Conservation (phyloP, 2,329 filamentous ascomycete genomes). For the Fonsecaea monophora region DNA sequence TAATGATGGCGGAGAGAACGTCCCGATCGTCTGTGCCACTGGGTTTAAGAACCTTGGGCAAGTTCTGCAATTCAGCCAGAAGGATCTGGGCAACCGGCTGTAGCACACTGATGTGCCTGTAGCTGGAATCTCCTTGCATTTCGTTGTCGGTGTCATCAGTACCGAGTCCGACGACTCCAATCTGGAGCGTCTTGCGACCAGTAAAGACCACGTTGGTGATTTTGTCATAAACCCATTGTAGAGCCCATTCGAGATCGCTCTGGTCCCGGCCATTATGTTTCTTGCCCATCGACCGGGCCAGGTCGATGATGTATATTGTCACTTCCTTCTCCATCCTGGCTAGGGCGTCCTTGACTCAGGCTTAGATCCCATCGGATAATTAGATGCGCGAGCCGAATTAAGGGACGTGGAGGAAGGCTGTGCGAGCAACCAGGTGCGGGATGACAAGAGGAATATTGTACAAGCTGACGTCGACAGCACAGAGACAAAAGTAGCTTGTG, state of each 20-base stretch:
- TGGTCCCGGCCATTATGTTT: slow-evolving; percentile 72
- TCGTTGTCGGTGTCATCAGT: slow-evolving; percentile 80
- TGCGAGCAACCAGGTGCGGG: background rate
- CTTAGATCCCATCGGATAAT: background rate
- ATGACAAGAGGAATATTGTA: background rate
- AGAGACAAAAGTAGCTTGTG: background rate
- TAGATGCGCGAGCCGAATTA: background rate
- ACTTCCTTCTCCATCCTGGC: slow-evolving; percentile 87
- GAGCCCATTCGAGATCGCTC: slow-evolving; percentile 84
- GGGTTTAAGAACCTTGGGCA: slow-evolving; percentile 69
- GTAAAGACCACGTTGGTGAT: slow-evolving; percentile 75
- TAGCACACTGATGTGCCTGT: slow-evolving; percentile 80
- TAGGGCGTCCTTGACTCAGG: background rate
- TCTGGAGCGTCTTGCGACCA: slow-evolving; percentile 74
- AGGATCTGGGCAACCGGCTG: slow-evolving; percentile 67
- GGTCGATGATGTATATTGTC: slow-evolving; percentile 87
- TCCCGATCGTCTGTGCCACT: slow-evolving; percentile 76
- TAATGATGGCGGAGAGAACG: slow-evolving; percentile 81
- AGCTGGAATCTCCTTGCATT: slow-evolving; percentile 71
- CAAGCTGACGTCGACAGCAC: background rate
- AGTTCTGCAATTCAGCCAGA: slow-evolving; percentile 71
- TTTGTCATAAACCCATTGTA: slow-evolving; percentile 95
- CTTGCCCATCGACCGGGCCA: slow-evolving; percentile 83
- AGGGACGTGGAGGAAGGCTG: background rate
- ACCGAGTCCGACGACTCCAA: slow-evolving; percentile 82